Evolutionary conservation across 768 basidiomycete species (phyloP).

Genomic region (Rhodotorula diobovata): DNA sequence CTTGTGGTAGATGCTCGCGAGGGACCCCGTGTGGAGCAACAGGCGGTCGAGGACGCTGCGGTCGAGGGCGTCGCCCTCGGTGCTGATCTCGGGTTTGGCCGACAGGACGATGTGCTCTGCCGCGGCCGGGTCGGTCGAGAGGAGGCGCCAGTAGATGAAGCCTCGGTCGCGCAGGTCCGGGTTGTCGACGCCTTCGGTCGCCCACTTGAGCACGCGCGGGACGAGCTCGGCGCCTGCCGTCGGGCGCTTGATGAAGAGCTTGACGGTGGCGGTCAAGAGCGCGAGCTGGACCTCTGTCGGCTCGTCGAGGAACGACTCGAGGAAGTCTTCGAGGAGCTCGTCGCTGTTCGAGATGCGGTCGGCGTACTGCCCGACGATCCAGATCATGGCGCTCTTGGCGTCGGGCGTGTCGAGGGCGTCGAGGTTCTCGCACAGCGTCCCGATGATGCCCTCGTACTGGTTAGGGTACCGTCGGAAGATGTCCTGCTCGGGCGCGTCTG

Average conservation of each 20-base stretch:
- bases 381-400: constrained; percentile 93
- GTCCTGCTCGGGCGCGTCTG: constrained; percentile 50
- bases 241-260: constrained; percentile 89
- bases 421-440: constrained; percentile 83
- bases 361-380: constrained; percentile 96
- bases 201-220: constrained; percentile 91
- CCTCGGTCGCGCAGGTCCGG: constrained; percentile 95
- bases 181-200: constrained; percentile 96
- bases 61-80: constrained; percentile 96
- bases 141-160: constrained; percentile 98
- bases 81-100: constrained; percentile 89
- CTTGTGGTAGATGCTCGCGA: constrained; percentile 71
- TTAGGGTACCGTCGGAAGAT: constrained; percentile 96
- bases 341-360: constrained; percentile 93
- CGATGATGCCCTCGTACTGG: constrained; percentile 92
- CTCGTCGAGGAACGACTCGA: constrained; percentile 85
- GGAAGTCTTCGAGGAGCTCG: constrained; percentile 85
- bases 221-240: constrained; percentile 83
- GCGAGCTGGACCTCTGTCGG: constrained; percentile 95
- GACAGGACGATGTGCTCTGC: constrained; percentile 86
- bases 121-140: constrained; percentile 82
- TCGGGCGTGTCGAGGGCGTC: constrained; percentile 92
- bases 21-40: constrained; percentile 82
- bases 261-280: constrained; percentile 86
- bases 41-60: constrained; percentile 92